A percentile compares a stretch with the other conserved stretches of the same genome.
phyloP scores from a whole-genome alignment of 257 asterid genomes.

The Solanum tacnaense region DNA sequence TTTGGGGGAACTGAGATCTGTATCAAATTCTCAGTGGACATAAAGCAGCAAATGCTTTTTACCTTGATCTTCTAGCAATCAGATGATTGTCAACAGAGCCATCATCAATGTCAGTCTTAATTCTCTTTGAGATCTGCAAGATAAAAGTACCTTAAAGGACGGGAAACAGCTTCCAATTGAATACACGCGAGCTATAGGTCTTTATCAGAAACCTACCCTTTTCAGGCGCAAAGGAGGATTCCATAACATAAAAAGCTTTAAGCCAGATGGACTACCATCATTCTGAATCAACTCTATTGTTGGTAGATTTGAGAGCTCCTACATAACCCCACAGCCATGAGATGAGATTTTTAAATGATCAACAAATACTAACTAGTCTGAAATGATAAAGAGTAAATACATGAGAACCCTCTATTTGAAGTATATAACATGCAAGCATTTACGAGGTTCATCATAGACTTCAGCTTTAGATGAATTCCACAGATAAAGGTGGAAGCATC shows the following conservation, averaged over 20 bases:
- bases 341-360: not conserved
- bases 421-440: not conserved
- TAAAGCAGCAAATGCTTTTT: constrained; percentile 1
- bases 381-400: not conserved
- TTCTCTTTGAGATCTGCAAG: constrained; percentile 49
- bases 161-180: not conserved
- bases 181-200: not conserved
- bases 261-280: constrained; percentile 96
- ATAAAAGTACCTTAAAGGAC: constrained; percentile 8
- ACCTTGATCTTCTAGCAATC: constrained; percentile 82
- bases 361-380: not conserved
- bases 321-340: not conserved
- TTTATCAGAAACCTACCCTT: constrained; percentile 44
- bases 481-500: not conserved
- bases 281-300: constrained; percentile 59
- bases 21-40: not conserved
- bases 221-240: constrained; percentile 74
- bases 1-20: not conserved
- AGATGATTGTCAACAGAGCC: constrained; percentile 32
- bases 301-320: constrained; percentile 72
- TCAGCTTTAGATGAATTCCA: not conserved
- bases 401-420: not conserved
- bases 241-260: constrained; percentile 83
- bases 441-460: not conserved
- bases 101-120: constrained; percentile 24